Conservation (phyloP, 2,329 filamentous ascomycete species). For the Cryoendolithus antarcticus region DNA sequence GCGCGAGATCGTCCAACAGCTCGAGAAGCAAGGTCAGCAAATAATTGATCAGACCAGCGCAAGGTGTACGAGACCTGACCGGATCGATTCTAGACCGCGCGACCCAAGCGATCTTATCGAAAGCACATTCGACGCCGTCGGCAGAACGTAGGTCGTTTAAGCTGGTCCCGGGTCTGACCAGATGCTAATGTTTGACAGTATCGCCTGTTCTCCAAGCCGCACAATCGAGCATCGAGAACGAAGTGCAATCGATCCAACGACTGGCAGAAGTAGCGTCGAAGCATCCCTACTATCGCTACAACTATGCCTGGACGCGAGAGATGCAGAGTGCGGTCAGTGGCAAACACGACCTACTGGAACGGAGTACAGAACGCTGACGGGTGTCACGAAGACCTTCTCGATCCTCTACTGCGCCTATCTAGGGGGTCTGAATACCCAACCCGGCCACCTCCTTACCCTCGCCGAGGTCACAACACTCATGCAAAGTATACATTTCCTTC, state of each 20-base stretch:
- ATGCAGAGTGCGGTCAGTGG: conserved; percentile 63
- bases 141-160: conserved; percentile 47
- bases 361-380: too few species aligned
- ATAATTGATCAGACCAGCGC: not conserved
- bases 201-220: conserved; percentile 56
- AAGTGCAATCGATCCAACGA: conserved; percentile 57
- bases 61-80: not conserved
- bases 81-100: conserved; percentile 45
- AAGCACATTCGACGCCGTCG: conserved; percentile 77
- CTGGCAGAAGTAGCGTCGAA: conserved; percentile 64
- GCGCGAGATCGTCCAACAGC: conserved; percentile 63
- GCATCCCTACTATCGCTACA: conserved; percentile 98
- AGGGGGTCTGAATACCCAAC: conserved; percentile 50
- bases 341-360: too few species aligned
- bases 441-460: conserved; percentile 63
- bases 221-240: conserved; percentile 55
- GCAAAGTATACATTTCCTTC: too few species aligned
- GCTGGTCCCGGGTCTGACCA: too few species aligned
- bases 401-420: conserved; percentile 62
- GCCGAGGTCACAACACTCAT: conserved; percentile 50
- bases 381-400: conserved; percentile 36
- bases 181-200: too few species aligned
- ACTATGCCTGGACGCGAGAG: conserved; percentile 70
- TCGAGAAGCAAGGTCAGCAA: conserved; percentile 58
- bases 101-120: conserved; percentile 70